Conservation (phyloP, 2,329 filamentous ascomycete genomes). For the Geosmithia morbida region DNA sequence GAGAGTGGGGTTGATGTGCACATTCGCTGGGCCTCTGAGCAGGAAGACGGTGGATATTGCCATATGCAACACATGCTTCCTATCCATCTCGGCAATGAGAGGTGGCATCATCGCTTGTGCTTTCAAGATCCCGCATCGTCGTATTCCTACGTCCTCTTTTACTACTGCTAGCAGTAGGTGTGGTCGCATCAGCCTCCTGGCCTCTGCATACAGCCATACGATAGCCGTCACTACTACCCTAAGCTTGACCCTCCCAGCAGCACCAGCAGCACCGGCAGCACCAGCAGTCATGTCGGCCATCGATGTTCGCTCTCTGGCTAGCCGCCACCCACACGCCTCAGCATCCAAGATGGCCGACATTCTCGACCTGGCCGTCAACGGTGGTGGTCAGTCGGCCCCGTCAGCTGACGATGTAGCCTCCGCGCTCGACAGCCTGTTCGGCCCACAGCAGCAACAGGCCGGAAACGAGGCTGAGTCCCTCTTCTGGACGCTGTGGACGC, state of each 20-base stretch:
- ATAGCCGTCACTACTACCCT: not conserved
- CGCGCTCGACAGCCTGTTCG: constrained; percentile 12
- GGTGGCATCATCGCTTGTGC: too few relatives aligned
- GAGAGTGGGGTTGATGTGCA: not conserved
- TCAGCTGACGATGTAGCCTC: constrained; percentile 8
- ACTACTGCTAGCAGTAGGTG: too few relatives aligned
- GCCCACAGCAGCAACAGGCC: constrained; percentile 1
- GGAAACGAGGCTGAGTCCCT: constrained; percentile 9
- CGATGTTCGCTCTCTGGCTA: constrained; percentile 1
- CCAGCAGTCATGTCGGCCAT: constrained; percentile 1
- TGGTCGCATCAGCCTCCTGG: not conserved
- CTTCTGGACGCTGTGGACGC: constrained; percentile 15
- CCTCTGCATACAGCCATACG: not conserved
- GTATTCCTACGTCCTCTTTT: too few relatives aligned
- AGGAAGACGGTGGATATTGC: too few relatives aligned
- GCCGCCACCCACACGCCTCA: not conserved
- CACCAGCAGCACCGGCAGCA: not conserved
- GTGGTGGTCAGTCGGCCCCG: constrained; percentile 4
- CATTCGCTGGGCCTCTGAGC: not conserved
- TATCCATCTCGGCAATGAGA: too few relatives aligned
- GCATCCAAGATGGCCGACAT: constrained; percentile 7
- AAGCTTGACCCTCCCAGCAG: not conserved
- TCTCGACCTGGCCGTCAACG: constrained; percentile 11
- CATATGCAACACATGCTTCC: too few relatives aligned
- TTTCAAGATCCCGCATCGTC: too few relatives aligned